phyloP scores from a whole-genome alignment of 495 filamentous ascomycete genomes.

The Penicillium psychrofluorescens region DNA sequence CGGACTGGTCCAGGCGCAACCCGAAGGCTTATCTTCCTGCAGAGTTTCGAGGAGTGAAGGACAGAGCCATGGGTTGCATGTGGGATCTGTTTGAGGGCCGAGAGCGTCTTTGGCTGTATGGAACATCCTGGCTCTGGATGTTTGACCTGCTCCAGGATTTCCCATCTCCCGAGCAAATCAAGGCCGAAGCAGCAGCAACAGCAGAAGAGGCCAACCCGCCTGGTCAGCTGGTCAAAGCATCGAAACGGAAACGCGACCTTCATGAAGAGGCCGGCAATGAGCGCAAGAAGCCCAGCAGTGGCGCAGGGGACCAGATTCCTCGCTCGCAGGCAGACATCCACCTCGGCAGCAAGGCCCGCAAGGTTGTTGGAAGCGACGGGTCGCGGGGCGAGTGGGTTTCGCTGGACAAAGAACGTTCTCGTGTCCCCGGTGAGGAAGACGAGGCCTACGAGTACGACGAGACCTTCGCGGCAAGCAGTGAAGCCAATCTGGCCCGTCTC shows the following conservation, averaged over 20 bases:
- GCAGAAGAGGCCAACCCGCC: slow-evolving; percentile 14
- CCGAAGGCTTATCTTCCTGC: slow-evolving; percentile 64
- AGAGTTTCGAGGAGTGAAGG: slow-evolving; percentile 60
- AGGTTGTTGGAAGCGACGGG: slow-evolving; percentile 32
- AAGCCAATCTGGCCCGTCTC: slow-evolving; percentile 25
- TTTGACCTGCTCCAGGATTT: slow-evolving; percentile 75
- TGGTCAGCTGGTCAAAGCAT: slow-evolving; percentile 17
- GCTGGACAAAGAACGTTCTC: slow-evolving; percentile 35
- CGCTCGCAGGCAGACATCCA: slow-evolving; percentile 48
- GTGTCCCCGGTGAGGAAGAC: slow-evolving; percentile 40
- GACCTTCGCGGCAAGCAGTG: slow-evolving; percentile 22
- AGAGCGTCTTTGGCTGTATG: slow-evolving; percentile 79
- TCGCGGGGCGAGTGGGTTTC: slow-evolving; percentile 35
- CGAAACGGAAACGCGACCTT: slow-evolving; percentile 41
- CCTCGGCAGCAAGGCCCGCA: slow-evolving; percentile 52
- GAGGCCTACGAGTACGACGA: slow-evolving; percentile 36
- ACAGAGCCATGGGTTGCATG: slow-evolving; percentile 72
- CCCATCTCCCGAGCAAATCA: slow-evolving; percentile 28
- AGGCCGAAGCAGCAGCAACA: slow-evolving; percentile 11
- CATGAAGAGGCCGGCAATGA: slow-evolving; percentile 26
- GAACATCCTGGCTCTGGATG: slow-evolving; percentile 84
- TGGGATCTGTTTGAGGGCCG: slow-evolving; percentile 62
- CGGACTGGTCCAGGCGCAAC: slow-evolving; percentile 81
- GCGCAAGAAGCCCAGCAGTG: slow-evolving; percentile 37
- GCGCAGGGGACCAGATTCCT: slow-evolving; percentile 56